Base-by-base conservation (phyloP, 208 protist genomes). In the Wallacemonas rigidus region DNA sequence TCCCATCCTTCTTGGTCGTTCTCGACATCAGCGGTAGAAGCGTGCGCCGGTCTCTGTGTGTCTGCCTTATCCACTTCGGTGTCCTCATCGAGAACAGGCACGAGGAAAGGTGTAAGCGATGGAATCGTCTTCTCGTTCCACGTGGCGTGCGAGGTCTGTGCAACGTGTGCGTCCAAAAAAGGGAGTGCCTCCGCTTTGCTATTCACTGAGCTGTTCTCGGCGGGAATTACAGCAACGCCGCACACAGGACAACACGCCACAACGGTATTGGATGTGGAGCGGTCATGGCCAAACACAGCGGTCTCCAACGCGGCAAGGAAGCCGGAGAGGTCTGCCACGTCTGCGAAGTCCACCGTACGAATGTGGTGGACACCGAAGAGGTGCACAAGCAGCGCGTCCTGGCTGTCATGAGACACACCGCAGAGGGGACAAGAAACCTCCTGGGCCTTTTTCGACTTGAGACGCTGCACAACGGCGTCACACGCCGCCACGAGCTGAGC, bases 221-320 rank as follows among this genome's bases (percentile, higher is more conserved):
- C 62, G 17, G 69, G 45, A 15, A 38, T 44, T 2, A 70, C 77
- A 26, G 68, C 64, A 8, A 69, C 64, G 1, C 61, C 38, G 70
- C 90, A 95, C 17, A 92, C 85, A 1, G 90, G 90, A 62, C 90
- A 95, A 43, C 55, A 53, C 76, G 69, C 76, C n/a, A 64, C 41
- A 11, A 35, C 57, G 36, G 56, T 36, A 5, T 57, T 38, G 5
- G 8, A 50, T 6, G 68, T 51, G 4, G 8, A 45, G 26, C 2
- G 35, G 5, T 77, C 58, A 2, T 62, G 54, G 17, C 35, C n/a
- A 1, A 72, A 72, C 9, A 92, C 70, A 55, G 79, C 60, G 6
- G 8, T 15, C 63, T 50, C 57, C 11, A 82, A 3, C 14, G 69
- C 55, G 35, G 70, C 12, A 1, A 95, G 71, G 51, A 92, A 76